phyloP scores from a whole-genome alignment of 1,284 basidiomycete genomes.

The Rhodotorula sp. region DNA sequence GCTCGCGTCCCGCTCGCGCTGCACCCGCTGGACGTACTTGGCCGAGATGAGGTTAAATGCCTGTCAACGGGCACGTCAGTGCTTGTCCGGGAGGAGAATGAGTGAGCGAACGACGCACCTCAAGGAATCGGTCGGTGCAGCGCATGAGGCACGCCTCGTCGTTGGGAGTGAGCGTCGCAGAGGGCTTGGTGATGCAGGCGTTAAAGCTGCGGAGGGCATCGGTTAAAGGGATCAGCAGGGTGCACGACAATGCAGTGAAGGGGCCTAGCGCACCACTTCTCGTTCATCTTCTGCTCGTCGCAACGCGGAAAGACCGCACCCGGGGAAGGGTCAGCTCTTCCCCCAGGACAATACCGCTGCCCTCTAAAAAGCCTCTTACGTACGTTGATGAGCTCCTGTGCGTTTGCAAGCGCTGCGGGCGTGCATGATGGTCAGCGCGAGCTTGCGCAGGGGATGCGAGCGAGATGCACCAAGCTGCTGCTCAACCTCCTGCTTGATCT shows the following conservation, averaged over 20 bases:
- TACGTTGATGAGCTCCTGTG: constrained; percentile 78
- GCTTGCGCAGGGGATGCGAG: not conserved
- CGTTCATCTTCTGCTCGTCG: constrained; percentile 44
- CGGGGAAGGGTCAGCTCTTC: not conserved
- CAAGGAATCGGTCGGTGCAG: constrained; percentile 78
- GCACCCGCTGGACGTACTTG: constrained; percentile 38
- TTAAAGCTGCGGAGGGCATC: constrained; percentile 60
- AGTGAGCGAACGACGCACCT: constrained; percentile 53
- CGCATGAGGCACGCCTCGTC: constrained; percentile 76
- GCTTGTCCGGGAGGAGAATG: not conserved
- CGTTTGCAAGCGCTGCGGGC: constrained; percentile 62
- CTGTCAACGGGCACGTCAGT: not conserved
- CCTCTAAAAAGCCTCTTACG: too few relatives aligned
- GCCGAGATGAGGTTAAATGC: constrained; percentile 41
- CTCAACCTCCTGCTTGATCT: constrained; percentile 68
- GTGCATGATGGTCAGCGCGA: not conserved
- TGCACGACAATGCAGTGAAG: too few relatives aligned
- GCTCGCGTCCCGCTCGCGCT: constrained; percentile 24
- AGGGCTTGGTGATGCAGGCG: constrained; percentile 77
- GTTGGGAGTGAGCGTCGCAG: constrained; percentile 65
- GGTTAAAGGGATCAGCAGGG: not conserved
- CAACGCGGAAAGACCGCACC: not conserved
- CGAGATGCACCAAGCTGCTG: constrained; percentile 59
- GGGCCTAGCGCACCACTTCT: constrained; percentile 40
- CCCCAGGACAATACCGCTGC: too few relatives aligned